A percentile compares a stretch with the other conserved stretches of the same genome.
Conservation (phyloP, 2,329 filamentous ascomycete species). For the Cladosporium sp. region DNA sequence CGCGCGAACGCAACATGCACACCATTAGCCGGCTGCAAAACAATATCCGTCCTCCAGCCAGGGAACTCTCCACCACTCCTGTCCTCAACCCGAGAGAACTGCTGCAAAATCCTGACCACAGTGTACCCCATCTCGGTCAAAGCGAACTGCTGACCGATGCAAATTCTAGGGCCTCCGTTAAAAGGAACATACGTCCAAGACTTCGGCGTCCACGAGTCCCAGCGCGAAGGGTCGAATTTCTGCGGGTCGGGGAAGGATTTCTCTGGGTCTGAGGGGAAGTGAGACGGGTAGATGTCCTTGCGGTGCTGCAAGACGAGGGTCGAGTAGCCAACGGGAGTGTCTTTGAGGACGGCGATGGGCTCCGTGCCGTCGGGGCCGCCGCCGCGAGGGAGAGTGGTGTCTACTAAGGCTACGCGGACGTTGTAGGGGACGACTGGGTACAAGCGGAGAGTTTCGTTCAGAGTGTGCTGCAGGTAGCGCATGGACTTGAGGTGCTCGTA, state of each 20-base stretch:
- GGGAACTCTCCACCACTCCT: constrained; percentile 36
- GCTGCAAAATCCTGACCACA: constrained; percentile 48
- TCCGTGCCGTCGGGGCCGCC: constrained; percentile 47
- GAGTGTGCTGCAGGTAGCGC: constrained; percentile 67
- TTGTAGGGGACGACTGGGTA: constrained; percentile 55
- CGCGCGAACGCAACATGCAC: constrained; percentile 41
- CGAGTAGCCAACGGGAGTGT: constrained; percentile 49
- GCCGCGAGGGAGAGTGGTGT: constrained; percentile 52
- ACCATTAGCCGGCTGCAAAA: constrained; percentile 46
- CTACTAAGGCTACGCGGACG: constrained; percentile 47
- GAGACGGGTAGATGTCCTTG: constrained; percentile 49
- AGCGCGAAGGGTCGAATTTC: constrained; percentile 51
- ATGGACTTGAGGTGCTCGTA: constrained; percentile 84
- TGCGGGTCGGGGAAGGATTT: constrained; percentile 42
- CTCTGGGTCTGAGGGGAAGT: constrained; percentile 17
- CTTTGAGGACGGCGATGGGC: constrained; percentile 46
- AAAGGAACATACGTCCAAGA: constrained; percentile 52
- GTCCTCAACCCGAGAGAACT: constrained; percentile 45
- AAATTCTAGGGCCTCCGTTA: constrained; percentile 51
- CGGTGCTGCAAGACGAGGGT: constrained; percentile 53
- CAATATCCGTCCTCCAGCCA: constrained; percentile 49
- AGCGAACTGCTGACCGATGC: constrained; percentile 54
- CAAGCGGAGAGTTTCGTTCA: constrained; percentile 48
- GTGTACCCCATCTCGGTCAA: constrained; percentile 54
- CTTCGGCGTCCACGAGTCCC: constrained; percentile 52